These are phyloP conservation scores for Chalciporus chontae DNA, from an alignment of 768 basidiomycete species.

Conservation along the genomic window DNA sequence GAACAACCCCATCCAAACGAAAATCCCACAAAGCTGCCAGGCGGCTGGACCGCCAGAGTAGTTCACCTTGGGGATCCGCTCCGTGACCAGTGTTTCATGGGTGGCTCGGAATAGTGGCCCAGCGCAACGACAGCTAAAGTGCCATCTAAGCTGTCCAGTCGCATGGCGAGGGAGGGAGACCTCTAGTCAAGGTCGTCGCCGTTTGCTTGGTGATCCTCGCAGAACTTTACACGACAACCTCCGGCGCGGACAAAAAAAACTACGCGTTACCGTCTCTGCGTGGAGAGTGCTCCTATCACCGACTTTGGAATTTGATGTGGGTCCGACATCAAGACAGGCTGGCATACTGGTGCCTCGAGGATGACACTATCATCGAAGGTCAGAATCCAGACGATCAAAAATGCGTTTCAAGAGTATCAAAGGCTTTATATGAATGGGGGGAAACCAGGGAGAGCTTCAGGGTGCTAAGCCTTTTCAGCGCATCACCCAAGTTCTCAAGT, in stretches of 20 bases:
- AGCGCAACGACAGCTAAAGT: slow-evolving; percentile 22
- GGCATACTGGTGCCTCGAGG: slow-evolving; percentile 27
- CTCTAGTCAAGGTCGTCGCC: slow-evolving; percentile 33
- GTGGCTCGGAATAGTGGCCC: slow-evolving; percentile 34
- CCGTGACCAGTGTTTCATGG: neutral
- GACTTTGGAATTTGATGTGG: slow-evolving; percentile 45
- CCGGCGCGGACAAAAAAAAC: slow-evolving; percentile 9
- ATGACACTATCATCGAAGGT: slow-evolving; percentile 26
- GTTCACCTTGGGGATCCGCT: slow-evolving; percentile 30
- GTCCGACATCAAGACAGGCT: slow-evolving; percentile 33
- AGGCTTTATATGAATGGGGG: neutral
- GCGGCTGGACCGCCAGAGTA: slow-evolving; percentile 25
- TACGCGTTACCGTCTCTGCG: slow-evolving; percentile 33
- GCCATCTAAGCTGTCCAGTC: slow-evolving; percentile 27
- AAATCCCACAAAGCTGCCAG: slow-evolving; percentile 16
- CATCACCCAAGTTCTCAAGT: too few relatives aligned
- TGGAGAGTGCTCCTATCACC: slow-evolving; percentile 37
- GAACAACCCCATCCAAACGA: slow-evolving; percentile 15
- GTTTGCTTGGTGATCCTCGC: slow-evolving; percentile 34
- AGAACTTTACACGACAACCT: slow-evolving; percentile 40
- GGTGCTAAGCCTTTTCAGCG: too few relatives aligned
- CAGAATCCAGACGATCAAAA: slow-evolving; percentile 35
- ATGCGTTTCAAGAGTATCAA: neutral
- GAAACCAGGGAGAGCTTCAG: too few relatives aligned
- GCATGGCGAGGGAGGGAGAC: slow-evolving; percentile 28